Evolutionary conservation across 2,329 filamentous ascomycete species (phyloP).

Genomic region (Sporothrix phasma): DNA sequence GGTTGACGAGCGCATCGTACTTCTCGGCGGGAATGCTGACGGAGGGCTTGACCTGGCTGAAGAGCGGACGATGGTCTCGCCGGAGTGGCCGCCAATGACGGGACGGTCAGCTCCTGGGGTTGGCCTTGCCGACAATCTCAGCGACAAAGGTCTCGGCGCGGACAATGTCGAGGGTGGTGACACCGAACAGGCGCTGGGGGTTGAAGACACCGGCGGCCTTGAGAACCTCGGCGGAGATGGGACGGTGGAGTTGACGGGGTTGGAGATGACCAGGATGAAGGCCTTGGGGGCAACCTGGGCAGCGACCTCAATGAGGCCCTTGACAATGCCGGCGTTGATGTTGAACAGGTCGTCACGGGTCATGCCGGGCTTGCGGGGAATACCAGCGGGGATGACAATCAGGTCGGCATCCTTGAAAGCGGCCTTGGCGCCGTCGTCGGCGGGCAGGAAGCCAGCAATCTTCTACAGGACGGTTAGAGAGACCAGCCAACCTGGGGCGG

Average conservation of each 20-base stretch:
- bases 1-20: conserved; percentile 82
- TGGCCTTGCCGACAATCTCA: conserved; percentile 69
- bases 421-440: conserved; percentile 72
- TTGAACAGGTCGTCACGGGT: conserved; percentile 99
- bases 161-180: conserved; percentile 96
- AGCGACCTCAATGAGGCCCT: conserved; percentile 79
- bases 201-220: conserved; percentile 91
- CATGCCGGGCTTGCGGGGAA: conserved; percentile 99
- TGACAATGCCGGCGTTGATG: conserved; percentile 97
- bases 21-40: conserved; percentile 80
- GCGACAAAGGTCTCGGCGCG: conserved; percentile 95
- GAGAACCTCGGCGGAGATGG: conserved; percentile 96
- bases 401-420: conserved; percentile 91
- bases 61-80: conserved; percentile 97
- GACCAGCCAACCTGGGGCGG: background rate
- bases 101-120: conserved; percentile 73
- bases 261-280: conserved; percentile 93
- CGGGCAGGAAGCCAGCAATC: conserved; percentile 79
- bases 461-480: conserved; percentile 41
- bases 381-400: conserved; percentile 93
- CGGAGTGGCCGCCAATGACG: conserved; percentile 93
- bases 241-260: conserved; percentile 98
- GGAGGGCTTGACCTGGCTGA: conserved; percentile 77
- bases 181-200: conserved; percentile 91
- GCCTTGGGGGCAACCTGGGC: conserved; percentile 87